Percentiles rank a stretch among this genome's conserved stretches.
Evolutionary conservation across 1,139 yeast species (phyloP).

Genomic region (Kodamaea alishanica): DNA sequence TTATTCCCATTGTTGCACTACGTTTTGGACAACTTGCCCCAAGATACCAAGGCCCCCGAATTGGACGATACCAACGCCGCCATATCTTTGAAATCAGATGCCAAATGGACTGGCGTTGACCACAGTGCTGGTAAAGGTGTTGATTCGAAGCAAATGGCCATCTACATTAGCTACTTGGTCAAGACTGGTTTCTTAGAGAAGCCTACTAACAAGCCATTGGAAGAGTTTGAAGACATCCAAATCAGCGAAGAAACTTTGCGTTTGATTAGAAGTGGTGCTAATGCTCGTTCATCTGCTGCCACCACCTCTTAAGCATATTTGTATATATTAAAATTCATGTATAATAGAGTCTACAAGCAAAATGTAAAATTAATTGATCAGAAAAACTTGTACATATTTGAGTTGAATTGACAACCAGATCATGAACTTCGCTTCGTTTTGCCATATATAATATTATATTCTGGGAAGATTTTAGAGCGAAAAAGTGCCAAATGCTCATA

Average conservation of each 20-base stretch:
- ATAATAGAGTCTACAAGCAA: too few species aligned
- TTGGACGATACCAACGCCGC: slow-evolving; percentile 82
- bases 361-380: too few species aligned
- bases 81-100: slow-evolving; percentile 57
- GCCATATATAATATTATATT: too few species aligned
- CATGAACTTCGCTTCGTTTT: too few species aligned
- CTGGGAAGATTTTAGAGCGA: too few species aligned
- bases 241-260: slow-evolving; percentile 58
- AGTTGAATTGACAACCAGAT: too few species aligned
- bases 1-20: slow-evolving; percentile 90
- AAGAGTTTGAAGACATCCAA: slow-evolving; percentile 54
- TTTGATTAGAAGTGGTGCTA: slow-evolving; percentile 75
- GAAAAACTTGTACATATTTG: too few species aligned
- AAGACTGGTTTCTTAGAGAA: slow-evolving; percentile 73
- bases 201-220: slow-evolving; percentile 44
- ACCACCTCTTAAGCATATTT: slow-evolving; percentile 16
- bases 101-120: slow-evolving; percentile 62
- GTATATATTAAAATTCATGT: background rate
- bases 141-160: slow-evolving; percentile 59
- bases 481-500: too few species aligned
- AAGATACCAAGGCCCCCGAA: slow-evolving; percentile 91
- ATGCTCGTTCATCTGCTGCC: slow-evolving; percentile 70
- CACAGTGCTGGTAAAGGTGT: slow-evolving; percentile 71
- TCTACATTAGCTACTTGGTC: slow-evolving; percentile 74
- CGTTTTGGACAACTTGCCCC: slow-evolving; percentile 88